Conservation (phyloP, 2,329 filamentous ascomycete genomes). For the Fusarium sp. region DNA sequence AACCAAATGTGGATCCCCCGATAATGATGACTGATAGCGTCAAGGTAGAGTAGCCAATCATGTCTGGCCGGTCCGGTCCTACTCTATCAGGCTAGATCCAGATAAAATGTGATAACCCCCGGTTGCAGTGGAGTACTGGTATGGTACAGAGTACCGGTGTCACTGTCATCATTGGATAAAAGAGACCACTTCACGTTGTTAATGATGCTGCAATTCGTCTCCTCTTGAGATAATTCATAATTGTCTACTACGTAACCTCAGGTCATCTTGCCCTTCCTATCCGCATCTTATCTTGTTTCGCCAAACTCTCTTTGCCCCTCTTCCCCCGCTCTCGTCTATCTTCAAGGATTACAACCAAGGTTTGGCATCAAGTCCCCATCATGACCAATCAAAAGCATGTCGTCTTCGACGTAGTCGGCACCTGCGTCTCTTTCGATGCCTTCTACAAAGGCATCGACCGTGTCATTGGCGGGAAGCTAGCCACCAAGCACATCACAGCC, state of each 20-base stretch:
- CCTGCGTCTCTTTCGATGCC: neutral
- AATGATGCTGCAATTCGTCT: neutral
- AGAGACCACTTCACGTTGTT: neutral
- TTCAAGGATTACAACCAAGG: neutral
- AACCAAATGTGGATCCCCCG: neutral
- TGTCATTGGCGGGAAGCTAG: neutral
- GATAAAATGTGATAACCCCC: neutral
- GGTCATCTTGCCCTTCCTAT: neutral
- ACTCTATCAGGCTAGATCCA: neutral
- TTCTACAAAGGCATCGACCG: neutral
- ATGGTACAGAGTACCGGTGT: neutral
- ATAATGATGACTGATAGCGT: neutral
- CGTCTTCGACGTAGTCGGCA: constrained; percentile 1
- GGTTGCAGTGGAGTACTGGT: neutral
- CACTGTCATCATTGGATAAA: constrained; percentile 2
- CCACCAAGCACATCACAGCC: neutral
- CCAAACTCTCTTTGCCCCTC: neutral
- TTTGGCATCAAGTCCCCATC: neutral
- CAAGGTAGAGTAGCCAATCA: neutral
- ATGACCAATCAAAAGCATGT: constrained; percentile 7
- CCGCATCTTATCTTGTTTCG: neutral
- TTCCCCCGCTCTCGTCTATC: neutral
- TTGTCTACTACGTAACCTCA: neutral
- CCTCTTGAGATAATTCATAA: neutral
- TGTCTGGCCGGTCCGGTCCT: neutral